Percentiles rank a stretch among this genome's conserved stretches.
Evolutionary conservation across 2,329 filamentous ascomycete species (phyloP).

Genomic region (Sporothrix humicola): DNA sequence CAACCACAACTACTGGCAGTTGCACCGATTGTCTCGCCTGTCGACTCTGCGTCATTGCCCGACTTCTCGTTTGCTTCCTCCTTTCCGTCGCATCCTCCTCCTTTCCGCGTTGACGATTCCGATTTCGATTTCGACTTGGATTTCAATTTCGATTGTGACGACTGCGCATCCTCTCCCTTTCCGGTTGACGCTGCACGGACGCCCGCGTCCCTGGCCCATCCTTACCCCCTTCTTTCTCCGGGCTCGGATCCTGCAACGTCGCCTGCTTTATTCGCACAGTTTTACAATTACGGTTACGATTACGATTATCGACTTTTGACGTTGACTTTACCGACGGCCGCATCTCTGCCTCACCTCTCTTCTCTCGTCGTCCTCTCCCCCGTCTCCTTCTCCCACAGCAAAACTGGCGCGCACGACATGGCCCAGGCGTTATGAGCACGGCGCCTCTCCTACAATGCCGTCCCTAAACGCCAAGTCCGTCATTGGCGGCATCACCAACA

Average conservation of each 20-base stretch:
- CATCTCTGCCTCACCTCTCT: background rate
- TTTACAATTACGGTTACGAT: no score
- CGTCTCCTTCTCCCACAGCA: background rate
- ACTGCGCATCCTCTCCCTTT: background rate
- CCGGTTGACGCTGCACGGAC: background rate
- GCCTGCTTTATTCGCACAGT: background rate
- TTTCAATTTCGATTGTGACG: background rate
- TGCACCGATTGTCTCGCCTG: constrained; percentile 22
- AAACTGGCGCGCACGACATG: constrained; percentile 39
- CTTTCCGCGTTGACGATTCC: constrained; percentile 17
- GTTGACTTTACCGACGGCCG: background rate
- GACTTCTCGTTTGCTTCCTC: constrained; percentile 7
- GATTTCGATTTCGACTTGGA: background rate
- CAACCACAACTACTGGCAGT: background rate
- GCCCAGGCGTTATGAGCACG: constrained; percentile 39
- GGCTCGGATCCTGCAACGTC: constrained; percentile 11
- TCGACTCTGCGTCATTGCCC: constrained; percentile 17
- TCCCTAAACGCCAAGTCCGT: constrained; percentile 55
- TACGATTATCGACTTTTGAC: background rate
- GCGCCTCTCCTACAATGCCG: constrained; percentile 38
- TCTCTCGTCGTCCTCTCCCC: background rate
- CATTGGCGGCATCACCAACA: constrained; percentile 67
- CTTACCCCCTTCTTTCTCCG: background rate
- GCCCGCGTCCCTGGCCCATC: background rate
- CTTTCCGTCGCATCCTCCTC: constrained; percentile 16